Percentiles rank a stretch among this genome's conserved stretches.
Conservation (phyloP, 495 filamentous ascomycete genomes). For the Hyaloscypha hepaticicola region DNA sequence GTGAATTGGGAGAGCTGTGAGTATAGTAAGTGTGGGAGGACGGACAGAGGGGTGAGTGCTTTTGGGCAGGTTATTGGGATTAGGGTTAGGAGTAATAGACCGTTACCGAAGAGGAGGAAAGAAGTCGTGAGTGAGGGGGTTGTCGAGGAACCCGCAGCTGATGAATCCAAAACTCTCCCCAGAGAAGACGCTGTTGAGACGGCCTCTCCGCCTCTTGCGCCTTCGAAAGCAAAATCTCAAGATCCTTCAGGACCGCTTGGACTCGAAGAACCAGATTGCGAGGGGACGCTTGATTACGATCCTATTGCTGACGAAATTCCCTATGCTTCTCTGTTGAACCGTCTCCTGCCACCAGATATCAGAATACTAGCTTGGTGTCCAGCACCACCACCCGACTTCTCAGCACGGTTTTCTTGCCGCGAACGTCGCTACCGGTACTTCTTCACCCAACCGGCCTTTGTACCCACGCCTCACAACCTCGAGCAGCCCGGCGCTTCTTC, state of each 20-base stretch:
- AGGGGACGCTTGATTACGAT: conserved; percentile 57
- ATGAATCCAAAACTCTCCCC: conserved; percentile 24
- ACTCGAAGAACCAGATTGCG: conserved; percentile 30
- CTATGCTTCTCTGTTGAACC: conserved; percentile 80
- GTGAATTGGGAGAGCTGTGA: conserved; percentile 75
- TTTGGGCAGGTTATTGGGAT: conserved; percentile 94
- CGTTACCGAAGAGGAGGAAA: conserved; percentile 37
- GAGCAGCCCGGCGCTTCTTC: background rate
- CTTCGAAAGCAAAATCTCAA: background rate
- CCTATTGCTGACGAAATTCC: conserved; percentile 77
- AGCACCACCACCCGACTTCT: conserved; percentile 71
- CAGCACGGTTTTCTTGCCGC: conserved; percentile 88
- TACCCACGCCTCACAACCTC: conserved; percentile 49
- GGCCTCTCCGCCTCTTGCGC: conserved; percentile 14
- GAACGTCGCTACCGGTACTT: conserved; percentile 92
- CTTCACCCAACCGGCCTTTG: conserved; percentile 90
- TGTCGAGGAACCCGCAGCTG: conserved; percentile 25
- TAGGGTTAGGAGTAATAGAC: conserved; percentile 74
- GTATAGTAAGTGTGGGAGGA: conserved; percentile 92
- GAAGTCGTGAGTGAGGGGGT: conserved; percentile 10
- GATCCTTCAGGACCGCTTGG: conserved; percentile 6
- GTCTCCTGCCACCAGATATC: conserved; percentile 85
- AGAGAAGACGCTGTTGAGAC: conserved; percentile 20
- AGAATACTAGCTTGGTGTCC: conserved; percentile 92
- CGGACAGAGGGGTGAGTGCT: conserved; percentile 89